phyloP scores from a whole-genome alignment of 2,329 filamentous ascomycete species.

The Coccinonectria pachysandricola region DNA sequence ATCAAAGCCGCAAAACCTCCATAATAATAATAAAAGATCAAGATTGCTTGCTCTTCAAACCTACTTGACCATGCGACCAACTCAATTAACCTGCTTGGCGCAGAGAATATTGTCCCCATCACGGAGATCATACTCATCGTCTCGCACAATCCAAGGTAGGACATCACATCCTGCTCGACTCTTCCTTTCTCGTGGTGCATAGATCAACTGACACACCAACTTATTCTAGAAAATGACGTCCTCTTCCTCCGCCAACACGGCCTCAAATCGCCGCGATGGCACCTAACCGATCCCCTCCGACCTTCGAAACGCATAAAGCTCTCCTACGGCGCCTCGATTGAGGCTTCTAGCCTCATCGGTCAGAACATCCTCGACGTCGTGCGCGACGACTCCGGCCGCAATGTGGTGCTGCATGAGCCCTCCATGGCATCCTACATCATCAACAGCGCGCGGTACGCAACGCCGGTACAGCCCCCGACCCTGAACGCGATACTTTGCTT shows the following conservation, averaged over 20 bases:
- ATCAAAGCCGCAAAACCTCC: conserved; percentile 6
- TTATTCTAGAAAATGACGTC: conserved; percentile 30
- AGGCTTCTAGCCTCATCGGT: conserved; percentile 52
- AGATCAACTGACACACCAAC: no score
- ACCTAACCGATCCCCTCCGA: conserved; percentile 27
- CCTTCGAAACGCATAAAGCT: conserved; percentile 23
- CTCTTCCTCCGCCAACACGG: conserved; percentile 31
- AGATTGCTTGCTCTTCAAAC: no score
- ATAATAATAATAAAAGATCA: conserved; percentile 7
- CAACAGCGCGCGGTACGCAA: conserved; percentile 59
- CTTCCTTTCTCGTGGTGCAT: no score
- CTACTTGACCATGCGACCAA: neutral
- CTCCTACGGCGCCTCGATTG: conserved; percentile 35
- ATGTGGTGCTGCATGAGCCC: conserved; percentile 51
- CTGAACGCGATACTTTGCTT: no score
- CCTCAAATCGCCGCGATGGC: conserved; percentile 25
- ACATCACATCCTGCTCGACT: no score
- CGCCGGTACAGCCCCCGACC: conserved; percentile 41
- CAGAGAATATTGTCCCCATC: no score
- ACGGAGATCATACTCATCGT: conserved; percentile 16
- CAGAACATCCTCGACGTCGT: conserved; percentile 49
- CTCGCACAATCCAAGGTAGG: conserved; percentile 20
- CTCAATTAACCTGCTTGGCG: neutral
- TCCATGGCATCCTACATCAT: conserved; percentile 65
- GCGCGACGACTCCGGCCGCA: conserved; percentile 35